Conservation (phyloP, 208 protist species). For the Leishmania braziliensis region DNA sequence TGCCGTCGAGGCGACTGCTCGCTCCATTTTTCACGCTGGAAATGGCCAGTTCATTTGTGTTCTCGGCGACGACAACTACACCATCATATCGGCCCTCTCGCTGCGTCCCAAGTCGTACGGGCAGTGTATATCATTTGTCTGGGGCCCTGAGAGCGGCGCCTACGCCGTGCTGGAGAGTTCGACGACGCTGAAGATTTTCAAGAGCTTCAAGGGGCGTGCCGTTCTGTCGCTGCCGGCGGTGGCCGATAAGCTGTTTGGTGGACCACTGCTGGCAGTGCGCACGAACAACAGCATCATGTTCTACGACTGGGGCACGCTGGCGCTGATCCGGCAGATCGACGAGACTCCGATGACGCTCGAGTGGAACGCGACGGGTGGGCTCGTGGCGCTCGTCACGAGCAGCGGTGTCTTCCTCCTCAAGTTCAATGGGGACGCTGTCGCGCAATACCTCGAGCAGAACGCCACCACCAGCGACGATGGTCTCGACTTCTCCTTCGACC, state of each 20-base stretch:
- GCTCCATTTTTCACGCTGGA: constrained; percentile 90
- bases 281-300: constrained; percentile 86
- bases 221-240: constrained; percentile 67
- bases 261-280: constrained; percentile 91
- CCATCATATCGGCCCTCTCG: constrained; percentile 97
- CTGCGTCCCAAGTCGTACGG: constrained; percentile 97
- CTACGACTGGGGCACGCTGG: constrained; percentile 97
- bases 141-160: constrained; percentile 85
- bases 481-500: constrained; percentile 96
- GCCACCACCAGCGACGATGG: constrained; percentile 86
- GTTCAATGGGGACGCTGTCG: constrained; percentile 91
- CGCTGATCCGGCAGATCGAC: constrained; percentile 95
- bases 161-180: constrained; percentile 94
- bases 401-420: constrained; percentile 94
- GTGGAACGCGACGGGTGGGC: constrained; percentile 94
- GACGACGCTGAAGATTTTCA: constrained; percentile 91
- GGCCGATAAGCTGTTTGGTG: constrained; percentile 85
- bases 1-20: constrained; percentile 93
- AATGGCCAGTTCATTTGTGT: constrained; percentile 96
- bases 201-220: constrained; percentile 96
- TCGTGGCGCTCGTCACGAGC: constrained; percentile 90
- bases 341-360: constrained; percentile 86
- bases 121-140: constrained; percentile 96
- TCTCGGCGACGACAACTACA: constrained; percentile 97
- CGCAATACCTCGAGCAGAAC: constrained; percentile 67